Evolutionary conservation across 1,284 basidiomycete species (phyloP).

Genomic region (Trametes pubescens): DNA sequence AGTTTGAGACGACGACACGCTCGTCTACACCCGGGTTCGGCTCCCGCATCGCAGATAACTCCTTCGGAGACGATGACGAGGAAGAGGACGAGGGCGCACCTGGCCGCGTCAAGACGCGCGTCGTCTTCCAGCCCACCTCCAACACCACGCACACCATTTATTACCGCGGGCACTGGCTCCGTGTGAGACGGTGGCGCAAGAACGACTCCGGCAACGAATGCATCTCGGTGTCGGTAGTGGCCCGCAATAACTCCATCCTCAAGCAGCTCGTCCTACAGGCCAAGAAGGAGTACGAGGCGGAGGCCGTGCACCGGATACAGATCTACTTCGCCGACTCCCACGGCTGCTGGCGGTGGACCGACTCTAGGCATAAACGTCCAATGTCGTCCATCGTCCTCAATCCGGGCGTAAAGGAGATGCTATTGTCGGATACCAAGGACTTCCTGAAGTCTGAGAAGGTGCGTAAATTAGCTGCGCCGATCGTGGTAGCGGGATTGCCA

Average conservation of each 20-base stretch:
- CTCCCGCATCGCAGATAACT: constrained; percentile 58
- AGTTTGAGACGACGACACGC: constrained; percentile 85
- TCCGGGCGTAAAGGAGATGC: constrained; percentile 85
- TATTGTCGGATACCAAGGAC: constrained; percentile 80
- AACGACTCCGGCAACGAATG: constrained; percentile 72
- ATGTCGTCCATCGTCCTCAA: constrained; percentile 83
- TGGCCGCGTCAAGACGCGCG: constrained; percentile 76
- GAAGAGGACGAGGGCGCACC: constrained; percentile 61
- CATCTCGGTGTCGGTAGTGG: constrained; percentile 82
- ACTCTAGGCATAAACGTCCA: constrained; percentile 82
- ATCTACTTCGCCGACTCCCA: constrained; percentile 89
- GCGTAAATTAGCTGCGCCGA: constrained; percentile 22
- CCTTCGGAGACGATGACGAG: constrained; percentile 69
- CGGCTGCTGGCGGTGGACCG: constrained; percentile 85
- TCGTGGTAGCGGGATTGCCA: constrained; percentile 2
- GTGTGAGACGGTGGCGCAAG: constrained; percentile 74
- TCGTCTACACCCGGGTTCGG: constrained; percentile 60
- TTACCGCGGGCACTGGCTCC: constrained; percentile 82
- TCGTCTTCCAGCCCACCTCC: constrained; percentile 84
- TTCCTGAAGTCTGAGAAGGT: constrained; percentile 84
- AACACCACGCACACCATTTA: constrained; percentile 87
- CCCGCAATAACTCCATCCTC: constrained; percentile 78
- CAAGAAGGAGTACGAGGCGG: constrained; percentile 86
- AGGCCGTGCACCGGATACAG: constrained; percentile 82
- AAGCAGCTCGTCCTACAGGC: constrained; percentile 88